Evolutionary conservation across 306 rosid genomes (phyloP), one percentile per base, ranked within the genome.

Genomic region (Trifolium repens): DNA sequence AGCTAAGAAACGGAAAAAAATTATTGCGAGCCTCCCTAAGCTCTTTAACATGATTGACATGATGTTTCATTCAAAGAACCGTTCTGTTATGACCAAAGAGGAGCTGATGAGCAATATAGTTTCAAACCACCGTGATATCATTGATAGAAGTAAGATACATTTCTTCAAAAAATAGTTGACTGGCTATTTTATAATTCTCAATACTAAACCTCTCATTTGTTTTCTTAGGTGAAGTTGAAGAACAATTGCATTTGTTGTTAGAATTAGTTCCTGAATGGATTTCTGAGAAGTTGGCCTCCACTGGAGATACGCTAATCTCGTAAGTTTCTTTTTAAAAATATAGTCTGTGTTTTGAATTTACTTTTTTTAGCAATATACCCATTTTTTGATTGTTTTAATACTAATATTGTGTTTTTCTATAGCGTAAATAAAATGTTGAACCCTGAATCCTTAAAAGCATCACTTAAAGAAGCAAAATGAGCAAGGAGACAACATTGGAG

Each of bases 221-320:
- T n/a, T 78, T 75, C 61, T 19, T 66, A 92, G 96, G 86, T 37
- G 97, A 96, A 81, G 86, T 88, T 39, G 89, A 90, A 80, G 98
- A 96, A 72, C 97, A 87, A 59, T 77, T 94, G 15, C 62, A 50
- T 61, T 82, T 92, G 83, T 63, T 90, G 82, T 63, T 80, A 9
- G 97, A 94, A 83, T 68, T 94, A 67, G 90, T 64, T 57, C 99
- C 98, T 0, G 96, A 89, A 12, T 94, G 98, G 97, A 94, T 92
- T 80, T 94, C 89, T 34, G 91, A 89, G 75, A 89, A 88, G 81
- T 17, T 46, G 57, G 66, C 83, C 76, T 81, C 83, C 7, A 88
- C 90, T 67, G 96, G 92, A 15, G 96, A 89, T 80, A 63, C 73
- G 24, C 83, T 90, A 11, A 5, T 88, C 27, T 54, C 90, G 98